Percentiles rank a stretch among this genome's conserved stretches.
These are phyloP conservation scores for Glaciozyma antarctica DNA, from an alignment of 768 basidiomycete genomes.

Conservation along the genomic window DNA sequence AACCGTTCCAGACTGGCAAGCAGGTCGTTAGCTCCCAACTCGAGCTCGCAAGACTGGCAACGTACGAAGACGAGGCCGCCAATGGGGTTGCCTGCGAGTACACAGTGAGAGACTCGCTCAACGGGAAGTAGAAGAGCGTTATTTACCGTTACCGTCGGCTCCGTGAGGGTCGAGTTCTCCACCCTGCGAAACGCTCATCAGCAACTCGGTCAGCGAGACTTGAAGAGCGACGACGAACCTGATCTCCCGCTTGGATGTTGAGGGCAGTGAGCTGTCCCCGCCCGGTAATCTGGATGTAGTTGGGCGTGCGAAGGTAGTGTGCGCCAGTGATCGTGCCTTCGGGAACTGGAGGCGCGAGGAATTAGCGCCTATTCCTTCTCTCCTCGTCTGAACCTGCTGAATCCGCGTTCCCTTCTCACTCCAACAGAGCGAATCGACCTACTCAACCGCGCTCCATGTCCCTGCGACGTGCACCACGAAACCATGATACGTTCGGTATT, in stretches of 20 bases:
- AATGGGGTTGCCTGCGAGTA: conserved; percentile 33
- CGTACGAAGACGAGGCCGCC: conserved; percentile 44
- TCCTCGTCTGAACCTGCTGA: too few relatives aligned
- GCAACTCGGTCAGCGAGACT: background rate
- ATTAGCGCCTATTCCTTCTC: too few relatives aligned
- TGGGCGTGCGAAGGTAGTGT: too few relatives aligned
- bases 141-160: conserved; percentile 2
- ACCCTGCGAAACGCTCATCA: background rate
- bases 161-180: background rate
- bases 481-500: too few relatives aligned
- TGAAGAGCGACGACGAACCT: conserved; percentile 36
- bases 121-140: too few relatives aligned
- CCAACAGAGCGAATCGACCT: too few relatives aligned
- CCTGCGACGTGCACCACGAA: too few relatives aligned
- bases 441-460: too few relatives aligned
- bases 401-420: too few relatives aligned
- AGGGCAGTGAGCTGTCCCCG: conserved; percentile 43
- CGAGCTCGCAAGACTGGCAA: conserved; percentile 26
- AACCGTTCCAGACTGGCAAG: conserved; percentile 34
- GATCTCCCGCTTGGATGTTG: conserved; percentile 42
- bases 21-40: background rate
- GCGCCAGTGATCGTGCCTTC: too few relatives aligned
- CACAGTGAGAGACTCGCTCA: too few relatives aligned
- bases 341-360: too few relatives aligned
- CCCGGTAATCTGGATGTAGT: conserved; percentile 18